Conservation (phyloP, 1,139 yeast species). For the Suhomyces panamericanus region DNA sequence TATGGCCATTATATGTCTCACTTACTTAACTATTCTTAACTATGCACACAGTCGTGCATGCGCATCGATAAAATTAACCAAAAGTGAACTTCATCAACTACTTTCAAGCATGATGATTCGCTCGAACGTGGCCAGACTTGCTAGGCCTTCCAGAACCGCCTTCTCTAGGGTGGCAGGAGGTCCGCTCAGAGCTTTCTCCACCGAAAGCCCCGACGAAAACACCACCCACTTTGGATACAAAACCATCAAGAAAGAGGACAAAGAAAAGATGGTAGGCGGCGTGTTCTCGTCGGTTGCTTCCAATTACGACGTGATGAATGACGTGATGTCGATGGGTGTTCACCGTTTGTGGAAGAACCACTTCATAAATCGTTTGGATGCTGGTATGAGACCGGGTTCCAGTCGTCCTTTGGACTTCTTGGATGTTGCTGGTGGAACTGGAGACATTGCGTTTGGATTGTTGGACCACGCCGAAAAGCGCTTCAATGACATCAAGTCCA, state of each 20-base stretch:
- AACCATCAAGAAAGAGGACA: conserved; percentile 77
- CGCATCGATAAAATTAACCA: conserved; percentile 2
- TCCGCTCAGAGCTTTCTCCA: conserved; percentile 4
- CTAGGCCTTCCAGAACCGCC: conserved; percentile 1
- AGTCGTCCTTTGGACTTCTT: conserved; percentile 75
- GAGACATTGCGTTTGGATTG: conserved; percentile 95
- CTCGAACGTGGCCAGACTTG: conserved; percentile 3
- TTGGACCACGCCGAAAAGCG: conserved; percentile 84
- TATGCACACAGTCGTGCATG: not conserved
- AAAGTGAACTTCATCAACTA: not conserved
- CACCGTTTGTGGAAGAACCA: conserved; percentile 96
- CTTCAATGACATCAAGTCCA: conserved; percentile 71
- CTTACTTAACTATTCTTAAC: no score
- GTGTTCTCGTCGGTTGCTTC: conserved; percentile 95
- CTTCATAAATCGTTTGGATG: conserved; percentile 82
- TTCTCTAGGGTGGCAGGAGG: conserved; percentile 1
- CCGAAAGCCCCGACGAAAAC: conserved; percentile 16
- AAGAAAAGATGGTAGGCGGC: conserved; percentile 82
- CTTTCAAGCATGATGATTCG: conserved; percentile 2
- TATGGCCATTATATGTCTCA: no score
- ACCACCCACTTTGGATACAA: conserved; percentile 94
- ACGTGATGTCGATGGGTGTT: conserved; percentile 93
- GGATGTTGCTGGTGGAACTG: conserved; percentile 99
- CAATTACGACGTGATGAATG: conserved; percentile 94
- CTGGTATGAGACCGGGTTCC: conserved; percentile 90